Base-by-base conservation (phyloP, 2,329 filamentous ascomycete genomes). In the Cordyceps pruinosa region DNA sequence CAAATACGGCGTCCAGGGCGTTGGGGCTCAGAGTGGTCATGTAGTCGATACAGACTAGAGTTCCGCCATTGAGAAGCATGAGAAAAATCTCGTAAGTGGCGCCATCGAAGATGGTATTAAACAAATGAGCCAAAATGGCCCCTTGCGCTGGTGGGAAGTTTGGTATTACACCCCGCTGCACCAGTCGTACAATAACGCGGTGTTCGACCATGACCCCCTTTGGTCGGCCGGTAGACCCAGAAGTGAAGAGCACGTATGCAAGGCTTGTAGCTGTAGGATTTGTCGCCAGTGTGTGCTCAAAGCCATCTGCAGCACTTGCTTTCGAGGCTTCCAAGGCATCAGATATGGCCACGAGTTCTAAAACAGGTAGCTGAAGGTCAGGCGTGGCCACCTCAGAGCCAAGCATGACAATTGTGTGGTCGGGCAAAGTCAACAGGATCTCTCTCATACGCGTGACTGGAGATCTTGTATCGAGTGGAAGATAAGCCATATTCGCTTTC, bases 171-270 rank as follows among this genome's bases (percentile, higher is more conserved):
- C 47, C 17, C 19, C 57, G 5, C 21, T 23, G 59, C 5, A 50
- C 59, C 6, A 61, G 56, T 9, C 62, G 49, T 17, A 61, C 26
- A 25, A 64, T 58, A 25, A 39, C 37, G 21, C 62, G 56, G 34
- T 64, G 62, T 23, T 63, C 59, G 47, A 66, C 46, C 58, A 78
- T 71, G 26, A 79, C 75, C 34, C 77, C 77, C 66, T 80, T 80
- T 9, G 77, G 77, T 30, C 68, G 68, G 8, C 77, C 77, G 1
- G 77, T 80, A 17, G 75, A 79, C 19, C 77, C 77, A 10, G 77
- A 79, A 23, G 77, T 80, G 62, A 78, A 80, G 64, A 79, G 76
- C 60, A 78, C 75, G 26, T 66, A 66, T 2, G 61, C 61, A 19
- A 64, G 60, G 25, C 58, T 61, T 3, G 41, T 55, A 6, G 57